Base-by-base conservation (phyloP, 352 stramenopile genomes). In the Thalassiosira livingstoniorum region DNA sequence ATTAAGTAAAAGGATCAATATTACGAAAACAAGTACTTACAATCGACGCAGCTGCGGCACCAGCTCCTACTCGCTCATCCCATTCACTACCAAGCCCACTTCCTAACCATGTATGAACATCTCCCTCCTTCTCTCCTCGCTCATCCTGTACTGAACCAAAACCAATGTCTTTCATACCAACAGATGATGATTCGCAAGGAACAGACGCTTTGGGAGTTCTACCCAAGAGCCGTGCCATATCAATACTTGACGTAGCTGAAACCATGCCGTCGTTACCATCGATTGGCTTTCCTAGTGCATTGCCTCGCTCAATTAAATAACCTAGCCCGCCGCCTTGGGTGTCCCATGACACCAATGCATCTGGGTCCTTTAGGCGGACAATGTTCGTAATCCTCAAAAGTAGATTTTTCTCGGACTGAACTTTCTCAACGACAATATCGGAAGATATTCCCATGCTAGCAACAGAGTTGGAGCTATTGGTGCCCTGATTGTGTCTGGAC, bases 1-100 rank as follows among this genome's bases (percentile, higher is more conserved):
- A 62, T 51, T 65, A 37, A n/a, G n/a, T n/a, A n/a, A n/a, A n/a
- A n/a, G n/a, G n/a, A n/a, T n/a, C n/a, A n/a, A 29, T 42, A 15
- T 53, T 55, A 47, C 10, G 55, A 75, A 31, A 66, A 35, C 11
- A 47, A 32, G 60, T 61, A 90, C 86, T 91, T 57, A 93, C 88
- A 71, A 95, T 92, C 2, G 89, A 94, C 31, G 88, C 71, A 58
- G 89, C 88, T 51, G 88, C 90, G 76, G 83, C 90, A 35, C 90
- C 90, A 45, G 90, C 87, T n/a, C 90, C 90, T n/a, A 95, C 91
- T 7, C 81, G 69, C 7, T 94, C 91, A 73, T 94, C 91, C 91
- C 91, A 95, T 69, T 94, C 91, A 68, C 35, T 57, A 29, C 89
- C 91, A 64, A 94, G 74, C 15, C 88, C 88, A 88, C 87, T 93